These are phyloP conservation scores for Colletotrichum graminicola DNA, from an alignment of 2,329 filamentous ascomycete species.

Conservation along the genomic window DNA sequence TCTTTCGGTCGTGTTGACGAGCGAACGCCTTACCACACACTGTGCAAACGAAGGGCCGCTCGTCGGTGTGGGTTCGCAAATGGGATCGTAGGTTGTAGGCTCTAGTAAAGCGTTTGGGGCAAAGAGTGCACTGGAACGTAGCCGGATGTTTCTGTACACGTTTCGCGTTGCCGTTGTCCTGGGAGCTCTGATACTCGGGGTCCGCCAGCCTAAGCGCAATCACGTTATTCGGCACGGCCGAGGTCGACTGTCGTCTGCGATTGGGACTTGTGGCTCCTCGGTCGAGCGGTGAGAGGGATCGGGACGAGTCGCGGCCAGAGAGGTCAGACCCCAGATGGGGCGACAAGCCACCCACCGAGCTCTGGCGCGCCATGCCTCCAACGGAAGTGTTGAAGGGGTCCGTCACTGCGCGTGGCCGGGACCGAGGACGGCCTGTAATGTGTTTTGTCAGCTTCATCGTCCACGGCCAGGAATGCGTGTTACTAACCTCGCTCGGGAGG, in stretches of 20 bases:
- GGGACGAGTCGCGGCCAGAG: constrained; percentile 60
- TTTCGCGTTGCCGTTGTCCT: constrained; percentile 73
- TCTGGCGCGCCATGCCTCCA: constrained; percentile 54
- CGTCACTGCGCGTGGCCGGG: constrained; percentile 68
- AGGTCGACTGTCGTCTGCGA: constrained; percentile 72
- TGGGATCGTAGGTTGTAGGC: constrained; percentile 98
- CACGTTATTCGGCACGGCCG: constrained; percentile 71
- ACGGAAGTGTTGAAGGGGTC: constrained; percentile 69
- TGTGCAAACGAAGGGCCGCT: constrained; percentile 96
- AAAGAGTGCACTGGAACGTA: constrained; percentile 94
- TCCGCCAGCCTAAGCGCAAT: constrained; percentile 93
- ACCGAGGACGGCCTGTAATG: constrained; percentile 60
- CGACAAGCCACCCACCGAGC: constrained; percentile 58
- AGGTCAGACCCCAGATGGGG: constrained; percentile 63
- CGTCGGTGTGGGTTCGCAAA: constrained; percentile 94
- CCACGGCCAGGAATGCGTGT: background rate
- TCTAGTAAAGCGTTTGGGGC: constrained; percentile 94
- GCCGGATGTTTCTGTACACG: constrained; percentile 98
- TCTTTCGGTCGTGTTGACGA: constrained; percentile 95
- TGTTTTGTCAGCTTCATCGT: constrained; percentile 43
- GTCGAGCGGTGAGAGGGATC: constrained; percentile 71
- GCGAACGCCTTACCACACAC: constrained; percentile 98
- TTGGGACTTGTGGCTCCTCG: constrained; percentile 62
- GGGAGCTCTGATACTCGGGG: constrained; percentile 81
- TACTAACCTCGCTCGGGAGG: constrained; percentile 78